These are phyloP conservation scores for Euphorbia corollata DNA, from an alignment of 441 rosid genomes.

Conservation along the genomic window DNA sequence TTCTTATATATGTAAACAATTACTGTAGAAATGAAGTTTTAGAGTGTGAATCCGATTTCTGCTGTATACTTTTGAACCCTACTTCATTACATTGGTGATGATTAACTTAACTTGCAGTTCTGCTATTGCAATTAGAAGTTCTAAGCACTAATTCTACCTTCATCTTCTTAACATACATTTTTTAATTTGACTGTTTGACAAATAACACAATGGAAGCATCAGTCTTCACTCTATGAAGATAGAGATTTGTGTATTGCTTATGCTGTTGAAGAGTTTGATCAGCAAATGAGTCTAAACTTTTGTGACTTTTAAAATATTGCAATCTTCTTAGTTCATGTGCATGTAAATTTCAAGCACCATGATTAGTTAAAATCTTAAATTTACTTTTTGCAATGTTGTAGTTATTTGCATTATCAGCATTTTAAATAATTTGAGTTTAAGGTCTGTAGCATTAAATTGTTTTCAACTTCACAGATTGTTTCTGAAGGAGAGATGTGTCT, in stretches of 20 bases:
- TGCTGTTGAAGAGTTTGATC: not conserved
- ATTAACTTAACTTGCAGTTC: not conserved
- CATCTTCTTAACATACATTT: not conserved
- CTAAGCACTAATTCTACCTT: not conserved
- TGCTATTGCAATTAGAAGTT: not conserved
- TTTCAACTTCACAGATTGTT: conserved; percentile 1
- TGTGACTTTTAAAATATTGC: not conserved
- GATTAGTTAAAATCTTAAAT: not conserved
- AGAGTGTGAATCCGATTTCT: not conserved
- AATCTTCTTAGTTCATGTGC: not conserved
- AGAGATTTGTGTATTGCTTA: not conserved
- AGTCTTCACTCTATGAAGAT: not conserved
- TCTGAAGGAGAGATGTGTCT: conserved; percentile 14
- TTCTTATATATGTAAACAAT: not conserved
- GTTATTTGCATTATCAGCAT: not conserved
- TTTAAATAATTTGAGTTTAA: not conserved
- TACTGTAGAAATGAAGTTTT: not conserved
- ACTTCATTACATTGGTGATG: not conserved
- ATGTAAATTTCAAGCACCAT: not conserved
- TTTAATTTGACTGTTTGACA: not conserved
- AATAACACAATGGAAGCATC: not conserved
- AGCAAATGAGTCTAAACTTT: not conserved
- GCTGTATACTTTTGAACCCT: not conserved
- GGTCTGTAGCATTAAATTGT: not conserved
- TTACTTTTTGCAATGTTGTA: not conserved